phyloP scores from a whole-genome alignment of 768 basidiomycete species.

The Lactifluus echinatus region DNA sequence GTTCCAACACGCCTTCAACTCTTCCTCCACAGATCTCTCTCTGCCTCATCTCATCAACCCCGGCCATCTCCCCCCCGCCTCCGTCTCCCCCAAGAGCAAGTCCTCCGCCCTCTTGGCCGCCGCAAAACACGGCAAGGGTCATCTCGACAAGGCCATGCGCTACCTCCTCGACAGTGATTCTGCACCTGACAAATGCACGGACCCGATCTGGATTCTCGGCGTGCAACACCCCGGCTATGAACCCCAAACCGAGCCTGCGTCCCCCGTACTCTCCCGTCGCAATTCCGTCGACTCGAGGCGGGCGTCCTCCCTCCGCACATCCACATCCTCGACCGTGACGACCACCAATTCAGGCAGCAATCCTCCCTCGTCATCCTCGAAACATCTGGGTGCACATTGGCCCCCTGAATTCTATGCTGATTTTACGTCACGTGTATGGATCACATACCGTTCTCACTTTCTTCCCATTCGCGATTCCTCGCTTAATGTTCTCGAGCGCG shows the following conservation, averaged over 20 bases:
- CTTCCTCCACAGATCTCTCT: conserved; percentile 64
- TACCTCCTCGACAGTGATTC: conserved; percentile 90
- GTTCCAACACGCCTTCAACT: conserved; percentile 70
- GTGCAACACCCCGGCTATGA: conserved; percentile 74
- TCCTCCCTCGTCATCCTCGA: conserved; percentile 29
- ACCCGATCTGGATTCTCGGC: conserved; percentile 87
- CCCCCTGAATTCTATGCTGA: conserved; percentile 80
- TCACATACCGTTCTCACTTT: conserved; percentile 88
- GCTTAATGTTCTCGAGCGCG: conserved; percentile 34
- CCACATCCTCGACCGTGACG: conserved; percentile 32
- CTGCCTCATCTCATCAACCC: conserved; percentile 52
- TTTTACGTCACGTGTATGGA: conserved; percentile 82
- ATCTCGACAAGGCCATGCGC: conserved; percentile 75
- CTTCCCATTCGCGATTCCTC: conserved; percentile 64
- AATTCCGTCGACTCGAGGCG: conserved; percentile 35
- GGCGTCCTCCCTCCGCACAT: conserved; percentile 39
- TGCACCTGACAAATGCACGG: conserved; percentile 68
- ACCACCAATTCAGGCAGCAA: conserved; percentile 23
- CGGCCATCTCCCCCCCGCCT: conserved; percentile 27
- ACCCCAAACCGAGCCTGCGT: conserved; percentile 25
- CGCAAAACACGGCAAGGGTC: conserved; percentile 65
- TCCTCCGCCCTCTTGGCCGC: conserved; percentile 51
- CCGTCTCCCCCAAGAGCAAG: conserved; percentile 38
- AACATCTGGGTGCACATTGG: conserved; percentile 37
- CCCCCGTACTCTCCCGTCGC: conserved; percentile 27